phyloP scores from a whole-genome alignment of 2,329 filamentous ascomycete species.

The Aspergillus aculeatinus region DNA sequence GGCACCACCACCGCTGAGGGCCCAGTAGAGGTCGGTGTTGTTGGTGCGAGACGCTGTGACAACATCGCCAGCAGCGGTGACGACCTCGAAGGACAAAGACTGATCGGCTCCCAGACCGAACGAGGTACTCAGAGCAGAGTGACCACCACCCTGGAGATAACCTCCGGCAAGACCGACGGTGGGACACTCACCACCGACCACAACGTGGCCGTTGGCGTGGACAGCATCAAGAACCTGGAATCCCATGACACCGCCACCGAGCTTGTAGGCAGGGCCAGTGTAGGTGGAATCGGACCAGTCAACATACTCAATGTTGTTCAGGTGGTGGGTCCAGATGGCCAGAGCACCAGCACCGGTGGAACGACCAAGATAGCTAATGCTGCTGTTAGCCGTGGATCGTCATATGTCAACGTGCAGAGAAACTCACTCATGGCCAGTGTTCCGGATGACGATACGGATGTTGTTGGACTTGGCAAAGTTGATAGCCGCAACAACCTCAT shows the following conservation, averaged over 20 bases:
- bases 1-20: slow-evolving; percentile 59
- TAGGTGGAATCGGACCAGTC: slow-evolving; percentile 47
- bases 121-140: slow-evolving; percentile 53
- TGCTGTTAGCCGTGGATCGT: background rate
- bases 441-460: slow-evolving; percentile 50
- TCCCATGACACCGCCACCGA: slow-evolving; percentile 57
- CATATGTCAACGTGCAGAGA: background rate
- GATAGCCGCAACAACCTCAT: slow-evolving; percentile 30
- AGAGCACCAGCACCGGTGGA: slow-evolving; percentile 59
- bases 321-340: slow-evolving; percentile 35
- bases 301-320: slow-evolving; percentile 29
- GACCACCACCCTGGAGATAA: slow-evolving; percentile 62
- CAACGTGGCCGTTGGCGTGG: slow-evolving; percentile 46
- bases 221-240: slow-evolving; percentile 51
- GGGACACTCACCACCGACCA: slow-evolving; percentile 57
- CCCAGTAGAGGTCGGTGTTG: slow-evolving; percentile 63
- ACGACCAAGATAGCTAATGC: slow-evolving; percentile 48
- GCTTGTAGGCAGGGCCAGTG: slow-evolving; percentile 51
- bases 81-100: slow-evolving; percentile 55
- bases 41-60: slow-evolving; percentile 49
- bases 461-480: slow-evolving; percentile 51
- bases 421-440: slow-evolving; percentile 44
- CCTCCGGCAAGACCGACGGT: slow-evolving; percentile 61
- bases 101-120: slow-evolving; percentile 63
- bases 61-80: slow-evolving; percentile 51